Evolutionary conservation across 345 rosid genomes (phyloP), one percentile per base, ranked within the genome.

Genomic region (Ailanthus altissimus): DNA sequence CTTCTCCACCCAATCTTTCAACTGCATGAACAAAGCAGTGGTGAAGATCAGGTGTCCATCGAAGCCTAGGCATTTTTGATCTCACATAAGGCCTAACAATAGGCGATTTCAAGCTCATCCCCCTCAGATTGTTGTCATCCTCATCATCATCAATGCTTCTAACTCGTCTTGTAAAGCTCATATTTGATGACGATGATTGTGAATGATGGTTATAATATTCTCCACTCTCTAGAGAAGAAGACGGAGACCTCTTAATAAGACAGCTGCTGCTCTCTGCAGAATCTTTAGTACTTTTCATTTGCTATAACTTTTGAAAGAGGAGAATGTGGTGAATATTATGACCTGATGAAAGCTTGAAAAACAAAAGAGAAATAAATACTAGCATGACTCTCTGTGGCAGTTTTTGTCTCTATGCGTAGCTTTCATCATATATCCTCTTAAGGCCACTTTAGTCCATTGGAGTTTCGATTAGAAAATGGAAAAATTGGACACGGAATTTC

Each of bases 41-140:
- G 46, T 91, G 96, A 79, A 91, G 90, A 63, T 83, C 81, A 9
- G 90, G 81, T 28, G 92, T 89, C 96, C 96, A 91, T 25, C 91
- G 82, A 46, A 89, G 84, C 38, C 96, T 74, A n/a, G 93, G 93
- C 78, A 79, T 46, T 79, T 82, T 89, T 8, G 93, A 84, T 61
- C 92, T 87, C 49, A 83, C 83, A 74, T 83, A 86, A 75, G 86
- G 85, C 86, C 91, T 80, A 51, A 85, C 88, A 6, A 26, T 20
- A 14, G 83, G 76, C 11, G 79, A 47, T 73, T 70, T 84, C 71
- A 77, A 45, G 76, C 80, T 72, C 26, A 42, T 70, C 13, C 25
- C 77, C 15, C 56, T 11, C 16, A 6, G 70, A 13, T 54, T 25
- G 38, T 32, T 47, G 38, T 36, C 28, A 38, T 47, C 2, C 20